Evolutionary conservation across 1,284 basidiomycete genomes (phyloP).

Genomic region (Tilletia setariae): DNA sequence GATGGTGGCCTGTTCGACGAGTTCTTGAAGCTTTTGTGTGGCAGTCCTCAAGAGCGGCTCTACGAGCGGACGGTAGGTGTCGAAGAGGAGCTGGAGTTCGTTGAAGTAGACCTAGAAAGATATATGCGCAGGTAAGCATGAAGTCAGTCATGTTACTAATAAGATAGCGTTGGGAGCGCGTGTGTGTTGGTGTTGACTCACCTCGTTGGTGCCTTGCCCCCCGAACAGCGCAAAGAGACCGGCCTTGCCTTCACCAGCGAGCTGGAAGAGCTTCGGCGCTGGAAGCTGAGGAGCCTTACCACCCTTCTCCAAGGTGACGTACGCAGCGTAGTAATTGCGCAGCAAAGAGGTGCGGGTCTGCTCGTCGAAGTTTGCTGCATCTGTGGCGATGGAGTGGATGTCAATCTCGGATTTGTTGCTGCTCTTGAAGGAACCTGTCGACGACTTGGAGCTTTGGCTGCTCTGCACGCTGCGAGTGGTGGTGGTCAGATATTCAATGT

Average conservation of each 20-base stretch:
- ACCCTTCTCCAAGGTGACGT: not conserved
- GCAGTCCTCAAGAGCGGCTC: slow-evolving; percentile 67
- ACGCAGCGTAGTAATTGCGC: slow-evolving; percentile 1
- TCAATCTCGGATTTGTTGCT: no score
- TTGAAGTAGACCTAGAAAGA: slow-evolving; percentile 82
- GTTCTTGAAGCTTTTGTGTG: slow-evolving; percentile 55
- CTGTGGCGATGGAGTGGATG: slow-evolving; percentile 6
- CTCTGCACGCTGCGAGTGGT: no score
- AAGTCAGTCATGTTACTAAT: not conserved
- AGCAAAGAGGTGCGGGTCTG: not conserved
- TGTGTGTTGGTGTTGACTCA: slow-evolving; percentile 49
- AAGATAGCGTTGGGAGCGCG: not conserved
- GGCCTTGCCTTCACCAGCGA: slow-evolving; percentile 68
- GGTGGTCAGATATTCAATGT: no score
- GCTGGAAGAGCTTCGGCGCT: slow-evolving; percentile 68
- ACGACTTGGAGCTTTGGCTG: no score
- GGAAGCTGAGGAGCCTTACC: slow-evolving; percentile 59
- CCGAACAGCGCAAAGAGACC: slow-evolving; percentile 91
- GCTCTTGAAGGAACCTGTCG: no score
- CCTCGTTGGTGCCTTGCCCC: slow-evolving; percentile 95
- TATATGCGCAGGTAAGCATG: no score
- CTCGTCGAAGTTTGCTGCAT: not conserved
- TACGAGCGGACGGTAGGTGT: slow-evolving; percentile 84
- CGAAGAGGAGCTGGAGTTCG: slow-evolving; percentile 85
- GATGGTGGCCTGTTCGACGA: slow-evolving; percentile 59